Evolutionary conservation across 345 rosid species (phyloP).

Genomic region (Tarenaya hassleriana): DNA sequence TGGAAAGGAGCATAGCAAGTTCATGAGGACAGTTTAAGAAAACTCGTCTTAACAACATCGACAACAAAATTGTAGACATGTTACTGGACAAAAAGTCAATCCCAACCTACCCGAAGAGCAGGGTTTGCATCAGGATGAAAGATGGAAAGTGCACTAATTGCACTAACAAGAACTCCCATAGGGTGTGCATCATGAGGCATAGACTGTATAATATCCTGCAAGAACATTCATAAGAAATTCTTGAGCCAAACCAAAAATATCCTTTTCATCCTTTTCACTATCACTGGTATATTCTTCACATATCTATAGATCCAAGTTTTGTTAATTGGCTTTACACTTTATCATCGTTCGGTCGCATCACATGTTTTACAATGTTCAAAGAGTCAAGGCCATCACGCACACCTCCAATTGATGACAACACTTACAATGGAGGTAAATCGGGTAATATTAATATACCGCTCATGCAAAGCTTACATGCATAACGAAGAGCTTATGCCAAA

Average conservation of each 20-base stretch:
- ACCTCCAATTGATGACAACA: too few relatives aligned
- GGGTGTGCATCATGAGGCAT: slow-evolving; percentile 99
- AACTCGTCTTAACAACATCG: slow-evolving; percentile 3
- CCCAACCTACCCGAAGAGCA: slow-evolving; percentile 70
- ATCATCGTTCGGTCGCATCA: too few relatives aligned
- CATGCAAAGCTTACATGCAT: slow-evolving; percentile 1
- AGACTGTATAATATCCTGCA: slow-evolving; percentile 29
- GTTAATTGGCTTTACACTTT: too few relatives aligned
- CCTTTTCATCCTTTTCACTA: neutral
- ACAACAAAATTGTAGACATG: slow-evolving; percentile 4
- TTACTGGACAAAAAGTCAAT: neutral
- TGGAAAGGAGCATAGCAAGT: neutral
- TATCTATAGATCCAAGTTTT: too few relatives aligned
- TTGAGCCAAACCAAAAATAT: slow-evolving; percentile 1
- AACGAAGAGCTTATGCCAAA: neutral
- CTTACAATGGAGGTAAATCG: too few relatives aligned
- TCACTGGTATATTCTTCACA: neutral
- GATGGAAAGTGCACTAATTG: slow-evolving; percentile 94
- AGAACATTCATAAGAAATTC: slow-evolving; percentile 18
- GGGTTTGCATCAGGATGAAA: slow-evolving; percentile 99
- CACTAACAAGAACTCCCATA: slow-evolving; percentile 96
- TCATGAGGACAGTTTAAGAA: neutral
- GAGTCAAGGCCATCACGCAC: too few relatives aligned
- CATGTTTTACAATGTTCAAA: too few relatives aligned
- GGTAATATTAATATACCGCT: too few relatives aligned